Conservation (phyloP, 768 basidiomycete genomes). For the Panaeolus papilionaceus region DNA sequence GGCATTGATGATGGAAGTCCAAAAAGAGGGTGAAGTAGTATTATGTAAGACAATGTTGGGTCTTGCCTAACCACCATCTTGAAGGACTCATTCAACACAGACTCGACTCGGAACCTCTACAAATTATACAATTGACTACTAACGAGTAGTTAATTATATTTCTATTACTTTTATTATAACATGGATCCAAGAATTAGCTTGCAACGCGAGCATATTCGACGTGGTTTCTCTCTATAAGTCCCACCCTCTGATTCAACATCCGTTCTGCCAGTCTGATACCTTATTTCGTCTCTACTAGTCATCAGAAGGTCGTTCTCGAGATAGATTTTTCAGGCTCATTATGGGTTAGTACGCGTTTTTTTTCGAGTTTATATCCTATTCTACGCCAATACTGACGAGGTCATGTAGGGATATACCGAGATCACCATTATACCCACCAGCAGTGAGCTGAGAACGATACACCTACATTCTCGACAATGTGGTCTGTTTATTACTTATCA, state of each 20-base stretch:
- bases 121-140: background rate
- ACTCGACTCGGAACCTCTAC: constrained; percentile 23
- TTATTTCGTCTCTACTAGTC: constrained; percentile 73
- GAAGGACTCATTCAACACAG: constrained; percentile 28
- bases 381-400: constrained; percentile 25
- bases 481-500: constrained; percentile 52
- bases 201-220: constrained; percentile 80
- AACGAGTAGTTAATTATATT: constrained; percentile 1
- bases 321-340: constrained; percentile 90
- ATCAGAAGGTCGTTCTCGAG: constrained; percentile 95
- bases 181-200: constrained; percentile 62
- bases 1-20: constrained; percentile 56
- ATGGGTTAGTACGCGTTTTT: constrained; percentile 59
- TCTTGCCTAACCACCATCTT: constrained; percentile 40
- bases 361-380: constrained; percentile 15
- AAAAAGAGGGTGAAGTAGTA: constrained; percentile 29
- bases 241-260: constrained; percentile 33
- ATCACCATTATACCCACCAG: constrained; percentile 86
- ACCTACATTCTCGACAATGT: constrained; percentile 90
- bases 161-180: constrained; percentile 29
- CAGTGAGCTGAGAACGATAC: constrained; percentile 80
- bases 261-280: constrained; percentile 44
- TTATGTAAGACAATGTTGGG: constrained; percentile 43
- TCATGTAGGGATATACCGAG: constrained; percentile 86
- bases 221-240: constrained; percentile 93